These are phyloP conservation scores for Penicillium aurantiogriseum DNA, from an alignment of 2,329 filamentous ascomycete species.

Conservation along the genomic window DNA sequence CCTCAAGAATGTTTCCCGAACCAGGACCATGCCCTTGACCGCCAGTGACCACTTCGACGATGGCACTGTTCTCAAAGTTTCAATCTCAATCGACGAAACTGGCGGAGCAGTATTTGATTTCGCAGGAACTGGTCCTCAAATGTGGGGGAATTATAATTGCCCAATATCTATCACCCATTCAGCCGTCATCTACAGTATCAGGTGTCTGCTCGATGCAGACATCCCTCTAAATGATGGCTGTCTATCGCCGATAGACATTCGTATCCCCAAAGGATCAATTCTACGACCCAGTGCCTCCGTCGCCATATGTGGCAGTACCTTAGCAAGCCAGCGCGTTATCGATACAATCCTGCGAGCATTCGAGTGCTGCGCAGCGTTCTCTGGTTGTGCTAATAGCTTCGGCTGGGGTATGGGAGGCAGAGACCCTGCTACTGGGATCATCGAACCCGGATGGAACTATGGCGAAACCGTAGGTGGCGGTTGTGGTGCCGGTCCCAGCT, in stretches of 20 bases:
- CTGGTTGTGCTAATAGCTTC: not conserved
- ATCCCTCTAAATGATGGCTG: not conserved
- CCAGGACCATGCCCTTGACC: not conserved
- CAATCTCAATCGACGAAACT: not conserved
- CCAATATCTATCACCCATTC: not conserved
- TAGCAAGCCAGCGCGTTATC: not conserved
- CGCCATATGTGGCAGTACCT: not conserved
- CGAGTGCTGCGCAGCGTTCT: not conserved
- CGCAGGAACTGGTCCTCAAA: not conserved
- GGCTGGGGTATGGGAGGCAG: not conserved
- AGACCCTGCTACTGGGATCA: not conserved
- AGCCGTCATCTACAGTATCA: not conserved
- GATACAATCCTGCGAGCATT: not conserved
- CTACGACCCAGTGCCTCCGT: not conserved
- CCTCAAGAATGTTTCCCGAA: not conserved
- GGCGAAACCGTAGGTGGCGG: not conserved
- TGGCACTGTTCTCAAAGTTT: not conserved
- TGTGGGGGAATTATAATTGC: not conserved
- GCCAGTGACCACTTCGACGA: not conserved
- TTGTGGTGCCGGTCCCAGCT: not conserved
- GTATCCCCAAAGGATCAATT: not conserved
- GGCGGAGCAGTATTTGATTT: not conserved
- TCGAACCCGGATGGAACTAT: not conserved
- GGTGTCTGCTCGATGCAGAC: not conserved
- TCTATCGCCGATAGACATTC: not conserved